A percentile compares a stretch with the other conserved stretches of the same genome.
phyloP scores from a whole-genome alignment of 1,284 basidiomycete species.

The Trametes pubescens region DNA sequence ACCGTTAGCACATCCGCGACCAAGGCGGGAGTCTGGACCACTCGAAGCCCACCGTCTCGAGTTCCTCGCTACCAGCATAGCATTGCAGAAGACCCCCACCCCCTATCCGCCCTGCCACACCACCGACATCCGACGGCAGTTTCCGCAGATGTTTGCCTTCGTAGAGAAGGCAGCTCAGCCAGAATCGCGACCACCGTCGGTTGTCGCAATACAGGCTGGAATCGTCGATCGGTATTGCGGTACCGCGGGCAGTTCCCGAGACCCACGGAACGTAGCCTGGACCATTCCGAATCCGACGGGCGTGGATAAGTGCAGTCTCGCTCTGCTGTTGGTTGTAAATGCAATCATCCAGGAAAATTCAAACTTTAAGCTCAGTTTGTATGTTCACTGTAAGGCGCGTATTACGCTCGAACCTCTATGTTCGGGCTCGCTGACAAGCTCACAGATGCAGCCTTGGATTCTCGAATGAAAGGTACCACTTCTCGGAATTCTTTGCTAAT shows the following conservation, averaged over 20 bases:
- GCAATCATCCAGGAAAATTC: background rate
- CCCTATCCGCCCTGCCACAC: background rate
- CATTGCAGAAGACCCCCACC: background rate
- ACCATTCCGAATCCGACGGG: background rate
- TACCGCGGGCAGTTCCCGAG: background rate
- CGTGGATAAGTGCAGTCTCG: background rate
- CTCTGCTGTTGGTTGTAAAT: background rate
- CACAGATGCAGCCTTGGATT: too few species aligned
- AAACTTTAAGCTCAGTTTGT: too few species aligned
- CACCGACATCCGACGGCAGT: background rate
- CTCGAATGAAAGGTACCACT: too few species aligned
- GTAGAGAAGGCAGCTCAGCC: background rate
- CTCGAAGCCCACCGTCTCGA: background rate
- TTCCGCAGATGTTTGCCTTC: too few species aligned
- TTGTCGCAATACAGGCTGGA: background rate
- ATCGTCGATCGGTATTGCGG: background rate
- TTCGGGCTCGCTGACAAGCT: too few species aligned
- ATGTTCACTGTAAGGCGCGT: too few species aligned
- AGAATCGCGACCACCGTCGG: background rate
- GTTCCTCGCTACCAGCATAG: background rate
- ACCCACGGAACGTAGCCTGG: background rate
- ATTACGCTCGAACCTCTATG: too few species aligned
- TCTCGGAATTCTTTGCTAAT: too few species aligned
- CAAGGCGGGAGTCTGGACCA: background rate
- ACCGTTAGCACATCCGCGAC: background rate